phyloP scores from a whole-genome alignment of 345 rosid genomes.

The Aquilaria yunnanensis region DNA sequence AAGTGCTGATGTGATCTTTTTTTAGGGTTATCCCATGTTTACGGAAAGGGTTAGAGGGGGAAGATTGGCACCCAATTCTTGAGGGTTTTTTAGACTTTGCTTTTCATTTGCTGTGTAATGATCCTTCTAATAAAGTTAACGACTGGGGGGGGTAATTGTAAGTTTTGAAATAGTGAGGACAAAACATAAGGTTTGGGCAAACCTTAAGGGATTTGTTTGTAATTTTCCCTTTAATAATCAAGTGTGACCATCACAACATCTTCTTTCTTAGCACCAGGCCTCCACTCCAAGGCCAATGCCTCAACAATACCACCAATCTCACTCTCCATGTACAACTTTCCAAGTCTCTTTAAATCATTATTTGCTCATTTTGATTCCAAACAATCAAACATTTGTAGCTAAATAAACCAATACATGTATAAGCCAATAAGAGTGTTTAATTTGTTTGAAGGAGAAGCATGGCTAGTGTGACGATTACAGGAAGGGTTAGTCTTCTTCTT shows the following conservation, averaged over 20 bases:
- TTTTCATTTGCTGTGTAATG: too few species aligned
- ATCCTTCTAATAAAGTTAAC: too few species aligned
- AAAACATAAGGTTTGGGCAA: too few species aligned
- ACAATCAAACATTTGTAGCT: neutral
- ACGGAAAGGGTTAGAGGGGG: too few species aligned
- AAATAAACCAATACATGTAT: neutral
- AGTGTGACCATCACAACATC: slow-evolving; percentile 94
- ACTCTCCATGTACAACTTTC: slow-evolving; percentile 17
- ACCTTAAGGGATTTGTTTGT: too few species aligned
- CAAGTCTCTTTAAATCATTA: slow-evolving; percentile 12
- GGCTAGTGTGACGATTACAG: slow-evolving; percentile 51
- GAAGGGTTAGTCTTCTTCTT: slow-evolving; percentile 53
- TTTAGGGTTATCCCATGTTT: too few species aligned
- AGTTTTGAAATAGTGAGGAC: too few species aligned
- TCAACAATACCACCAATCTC: slow-evolving; percentile 48
- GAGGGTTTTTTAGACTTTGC: too few species aligned
- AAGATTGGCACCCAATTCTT: too few species aligned
- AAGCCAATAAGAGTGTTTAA: neutral
- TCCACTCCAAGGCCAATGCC: slow-evolving; percentile 60
- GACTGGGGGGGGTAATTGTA: too few species aligned
- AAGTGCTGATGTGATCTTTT: too few species aligned
- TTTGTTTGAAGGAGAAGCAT: slow-evolving; percentile 40
- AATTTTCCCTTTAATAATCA: slow-evolving; percentile 5
- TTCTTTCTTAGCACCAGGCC: slow-evolving; percentile 86
- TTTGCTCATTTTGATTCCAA: too few species aligned